These are phyloP conservation scores for Mollisiaceae sp. DNA, from an alignment of 2,329 filamentous ascomycete species.

Conservation along the genomic window DNA sequence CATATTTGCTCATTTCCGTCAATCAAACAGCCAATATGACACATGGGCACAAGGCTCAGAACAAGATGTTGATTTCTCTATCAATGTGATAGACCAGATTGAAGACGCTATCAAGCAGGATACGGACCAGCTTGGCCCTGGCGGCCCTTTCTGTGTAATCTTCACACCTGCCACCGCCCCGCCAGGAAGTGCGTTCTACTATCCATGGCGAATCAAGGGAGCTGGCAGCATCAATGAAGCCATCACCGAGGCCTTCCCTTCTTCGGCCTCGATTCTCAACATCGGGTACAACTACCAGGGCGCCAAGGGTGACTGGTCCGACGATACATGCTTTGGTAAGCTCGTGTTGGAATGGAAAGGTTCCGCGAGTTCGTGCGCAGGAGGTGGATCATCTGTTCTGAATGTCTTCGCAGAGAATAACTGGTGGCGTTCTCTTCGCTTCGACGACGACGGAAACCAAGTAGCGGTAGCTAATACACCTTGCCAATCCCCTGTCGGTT, in stretches of 20 bases:
- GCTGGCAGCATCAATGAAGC: background rate
- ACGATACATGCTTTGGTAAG: background rate
- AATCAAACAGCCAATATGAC: background rate
- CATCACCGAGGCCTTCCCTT: background rate
- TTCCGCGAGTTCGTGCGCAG: background rate
- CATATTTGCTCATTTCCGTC: slow-evolving; percentile 1
- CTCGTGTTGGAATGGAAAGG: background rate
- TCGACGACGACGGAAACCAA: background rate
- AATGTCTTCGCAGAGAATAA: background rate
- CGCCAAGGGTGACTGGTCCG: background rate
- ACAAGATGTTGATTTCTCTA: background rate
- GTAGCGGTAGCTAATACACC: background rate
- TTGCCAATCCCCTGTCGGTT: slow-evolving; percentile 2
- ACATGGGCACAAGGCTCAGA: background rate
- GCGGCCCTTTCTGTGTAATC: background rate
- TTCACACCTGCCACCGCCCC: background rate
- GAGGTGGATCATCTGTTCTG: background rate
- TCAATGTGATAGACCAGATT: background rate
- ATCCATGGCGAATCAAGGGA: slow-evolving; percentile 1
- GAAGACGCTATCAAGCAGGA: background rate
- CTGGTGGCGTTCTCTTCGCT: slow-evolving; percentile 6
- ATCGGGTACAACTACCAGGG: background rate
- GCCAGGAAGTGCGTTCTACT: background rate
- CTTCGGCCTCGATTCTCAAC: background rate
- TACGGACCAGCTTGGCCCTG: background rate